Evolutionary conservation across 2,329 filamentous ascomycete genomes (phyloP), one percentile per base, ranked within the genome.

Genomic region (Alternaria sp.): DNA sequence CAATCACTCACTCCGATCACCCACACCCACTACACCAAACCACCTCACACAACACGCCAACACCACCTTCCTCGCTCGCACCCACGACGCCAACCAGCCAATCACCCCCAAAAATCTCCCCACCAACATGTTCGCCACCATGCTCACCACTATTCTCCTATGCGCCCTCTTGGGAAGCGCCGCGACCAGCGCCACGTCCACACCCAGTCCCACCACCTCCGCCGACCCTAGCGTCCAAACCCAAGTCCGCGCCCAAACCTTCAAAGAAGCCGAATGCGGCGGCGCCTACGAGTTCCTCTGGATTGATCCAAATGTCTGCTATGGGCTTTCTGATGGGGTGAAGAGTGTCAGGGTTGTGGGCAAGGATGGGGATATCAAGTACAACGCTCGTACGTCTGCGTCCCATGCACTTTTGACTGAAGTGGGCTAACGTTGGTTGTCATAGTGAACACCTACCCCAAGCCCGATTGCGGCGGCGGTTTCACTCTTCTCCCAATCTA

Each of bases 11-110:
- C 36, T 40, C 2, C 32, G 6, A 0, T 3, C 15, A 40, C n/a
- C 8, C 32, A 10, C 32, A 40, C 15, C 36, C 4, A 40, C 36
- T 3, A 6, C 0, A 40, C n/a, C 36, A 40, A 17, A 1, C 9
- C 36, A 6, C 11, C 36, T 11, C 36, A 40, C 9, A 40, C 15
- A 40, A 0, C 36, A 40, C 36, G 17, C 15, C 4, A 40, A 17
- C n/a, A 3, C 36, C n/a, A 40, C 36, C 36, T 11, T 40, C n/a
- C 15, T 2, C 1, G 0, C 4, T 11, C n/a, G n/a, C 8, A 40
- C n/a, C 36, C 9, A 10, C 36, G 9, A 40, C 4, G 0, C 3
- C 8, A 40, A 17, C n/a, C 1, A 8, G 3, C 2, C 0, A 17
- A 40, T 17, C n/a, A 0, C 36, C 4, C 1, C 36, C 36, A 40